Base-by-base conservation (phyloP, 2,329 filamentous ascomycete species). In the Fusarium sp. region DNA sequence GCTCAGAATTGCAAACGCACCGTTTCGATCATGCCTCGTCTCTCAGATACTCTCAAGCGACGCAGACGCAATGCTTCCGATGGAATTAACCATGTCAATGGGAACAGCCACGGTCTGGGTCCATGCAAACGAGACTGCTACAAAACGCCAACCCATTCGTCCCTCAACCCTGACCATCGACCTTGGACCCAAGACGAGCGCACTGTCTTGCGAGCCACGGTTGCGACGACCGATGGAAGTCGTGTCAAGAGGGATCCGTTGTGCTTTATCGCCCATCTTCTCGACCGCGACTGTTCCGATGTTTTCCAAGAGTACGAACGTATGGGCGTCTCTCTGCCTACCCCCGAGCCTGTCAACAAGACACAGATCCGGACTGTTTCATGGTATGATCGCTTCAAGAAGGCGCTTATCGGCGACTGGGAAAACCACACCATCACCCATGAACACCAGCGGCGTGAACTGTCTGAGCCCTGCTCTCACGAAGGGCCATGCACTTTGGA, bases 381-480 rank as follows among this genome's bases (percentile, higher is more conserved):
- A 6, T 90, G 88, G 88, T 90, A 90, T 72, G 89, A 91, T 76
- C 87, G 89, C 16, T 84, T 85, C 63, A 88, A 85, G 74, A 91
- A 90, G 77, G 82, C 86, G 70, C 84, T 90, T 7, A 80, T 86
- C 52, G 85, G 86, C 14, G 87, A 90, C 78, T 90, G 88, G 87
- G 84, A 88, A 78, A 87, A 88, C 4, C 85, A 88, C 50, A 90
- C 88, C 13, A 82, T 85, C 56, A 88, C 87, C 5, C 87, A 90
- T 71, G 84, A 89, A 63, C 88, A 90, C 71, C 86, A 90, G 54
- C 83, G 87, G 18, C 87, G 90, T 40, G 88, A 89, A 36, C 84
- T 89, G 2, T 88, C 89, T 60, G 89, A 91, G 65, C 91, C 92
- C 4, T 95, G 93, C 77, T 87, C 87, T 61, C 93, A 95, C 76